Base-by-base conservation (phyloP, 1,139 yeast species). In the Suhomyces kunorum region DNA sequence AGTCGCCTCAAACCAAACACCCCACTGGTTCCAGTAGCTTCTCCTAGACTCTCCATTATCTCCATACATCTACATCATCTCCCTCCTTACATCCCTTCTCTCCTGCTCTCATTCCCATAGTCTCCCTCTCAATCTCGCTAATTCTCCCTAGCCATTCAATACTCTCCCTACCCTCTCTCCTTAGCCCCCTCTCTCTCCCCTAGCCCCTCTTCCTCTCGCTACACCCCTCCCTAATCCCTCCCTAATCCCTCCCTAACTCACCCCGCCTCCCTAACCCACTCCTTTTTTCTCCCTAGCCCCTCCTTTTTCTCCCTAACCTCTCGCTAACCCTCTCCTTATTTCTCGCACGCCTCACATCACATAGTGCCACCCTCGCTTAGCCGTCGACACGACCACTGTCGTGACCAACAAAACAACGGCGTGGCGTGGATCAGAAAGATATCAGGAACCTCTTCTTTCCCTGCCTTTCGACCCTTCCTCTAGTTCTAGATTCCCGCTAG, bases 391-490 rank as follows among this genome's bases (percentile, higher is more conserved):
- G 44, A 40, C 44, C 40, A 11, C 30, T 12, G 26, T 36, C 40
- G 19, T 40, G 44, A 37, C 44, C 44, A 37, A 40, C 43, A 40
- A 37, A 40, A 40, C 44, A 40, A 40, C 38, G 16, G 22, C n/a
- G n/a, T n/a, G n/a, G n/a, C n/a, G n/a, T n/a, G n/a, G n/a, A n/a
- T n/a, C n/a, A n/a, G n/a, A n/a, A n/a, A n/a, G n/a, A n/a, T n/a
- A n/a, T n/a, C n/a, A n/a, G n/a, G n/a, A n/a, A n/a, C n/a, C n/a
- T n/a, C n/a, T n/a, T n/a, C n/a, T n/a, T n/a, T n/a, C n/a, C n/a
- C n/a, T n/a, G n/a, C n/a, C n/a, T n/a, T n/a, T n/a, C n/a, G n/a
- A n/a, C n/a, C n/a, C n/a, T n/a, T n/a, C n/a, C n/a, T n/a, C n/a
- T n/a, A n/a, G n/a, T n/a, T n/a, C n/a, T n/a, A n/a, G n/a, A n/a